These are phyloP conservation scores for Salix brachista DNA, from an alignment of 345 rosid genomes.

Conservation along the genomic window DNA sequence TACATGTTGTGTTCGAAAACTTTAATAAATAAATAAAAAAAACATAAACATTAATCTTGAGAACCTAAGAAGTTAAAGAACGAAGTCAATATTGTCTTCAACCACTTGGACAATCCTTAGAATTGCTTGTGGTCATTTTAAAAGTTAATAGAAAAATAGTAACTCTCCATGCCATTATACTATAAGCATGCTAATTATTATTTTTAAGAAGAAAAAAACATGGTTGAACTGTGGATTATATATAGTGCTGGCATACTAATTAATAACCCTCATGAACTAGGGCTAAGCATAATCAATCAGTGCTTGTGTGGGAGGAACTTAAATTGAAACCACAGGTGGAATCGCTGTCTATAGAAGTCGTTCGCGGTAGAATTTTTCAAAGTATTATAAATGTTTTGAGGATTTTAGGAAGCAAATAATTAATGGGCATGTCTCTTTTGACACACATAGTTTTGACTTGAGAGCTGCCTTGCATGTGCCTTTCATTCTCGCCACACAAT, in stretches of 20 bases:
- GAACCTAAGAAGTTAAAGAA: too few species aligned
- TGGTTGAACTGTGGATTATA: neutral
- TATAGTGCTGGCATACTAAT: neutral
- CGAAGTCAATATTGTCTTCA: too few species aligned
- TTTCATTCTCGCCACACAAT: neutral
- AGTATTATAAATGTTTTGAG: neutral
- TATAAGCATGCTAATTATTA: neutral
- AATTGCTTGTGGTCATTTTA: too few species aligned
- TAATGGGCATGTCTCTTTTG: neutral
- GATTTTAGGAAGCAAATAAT: neutral
- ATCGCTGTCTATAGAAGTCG: neutral
- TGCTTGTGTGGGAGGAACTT: neutral
- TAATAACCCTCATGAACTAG: too few species aligned
- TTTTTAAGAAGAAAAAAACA: neutral
- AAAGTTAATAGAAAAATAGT: neutral
- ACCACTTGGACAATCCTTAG: too few species aligned
- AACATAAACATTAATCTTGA: too few species aligned
- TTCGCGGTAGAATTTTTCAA: neutral
- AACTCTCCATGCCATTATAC: neutral
- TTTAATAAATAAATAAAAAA: too few species aligned
- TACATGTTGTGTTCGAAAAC: too few species aligned
- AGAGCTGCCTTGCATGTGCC: constrained; percentile 8
- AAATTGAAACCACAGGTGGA: neutral
- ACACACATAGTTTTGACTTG: constrained; percentile 16
- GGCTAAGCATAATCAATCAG: too few species aligned